Evolutionary conservation across 306 rosid species (phyloP).

Genomic region (Senna siamea): DNA sequence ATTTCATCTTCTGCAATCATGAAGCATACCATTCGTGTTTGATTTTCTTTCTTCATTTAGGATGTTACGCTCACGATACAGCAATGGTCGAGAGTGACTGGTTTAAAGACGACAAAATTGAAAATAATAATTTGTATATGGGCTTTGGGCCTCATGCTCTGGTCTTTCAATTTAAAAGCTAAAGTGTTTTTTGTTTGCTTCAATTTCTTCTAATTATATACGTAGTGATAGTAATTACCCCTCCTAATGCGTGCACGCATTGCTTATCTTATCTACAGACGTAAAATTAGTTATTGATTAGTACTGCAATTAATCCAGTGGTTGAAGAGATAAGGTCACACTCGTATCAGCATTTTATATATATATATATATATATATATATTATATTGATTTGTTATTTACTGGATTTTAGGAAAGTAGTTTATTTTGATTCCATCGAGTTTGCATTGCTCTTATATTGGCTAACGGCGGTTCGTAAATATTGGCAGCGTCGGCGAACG

Average conservation of each 20-base stretch:
- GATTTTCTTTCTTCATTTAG: constrained; percentile 14
- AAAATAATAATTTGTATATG: too few species aligned
- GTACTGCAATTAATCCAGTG: neutral
- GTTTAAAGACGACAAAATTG: too few species aligned
- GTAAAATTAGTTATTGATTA: constrained; percentile 14
- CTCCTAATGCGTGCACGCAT: constrained; percentile 40
- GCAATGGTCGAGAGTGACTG: too few species aligned
- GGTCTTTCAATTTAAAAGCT: too few species aligned
- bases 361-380: too few species aligned
- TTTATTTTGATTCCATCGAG: neutral
- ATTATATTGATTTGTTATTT: neutral
- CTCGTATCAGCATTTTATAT: neutral
- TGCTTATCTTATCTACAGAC: neutral
- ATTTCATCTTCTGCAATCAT: constrained; percentile 23
- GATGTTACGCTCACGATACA: neutral
- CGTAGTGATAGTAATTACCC: neutral
- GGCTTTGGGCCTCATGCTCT: too few species aligned
- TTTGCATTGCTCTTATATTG: constrained; percentile 22
- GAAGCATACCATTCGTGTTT: neutral
- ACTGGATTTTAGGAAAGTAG: neutral
- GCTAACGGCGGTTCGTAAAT: constrained; percentile 29
- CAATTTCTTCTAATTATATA: constrained; percentile 11
- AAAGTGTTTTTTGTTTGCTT: neutral
- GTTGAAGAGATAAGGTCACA: constrained; percentile 10
- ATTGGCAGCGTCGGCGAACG: constrained; percentile 74